phyloP scores from a whole-genome alignment of 2,329 filamentous ascomycete genomes.

The Xylaria sp. region DNA sequence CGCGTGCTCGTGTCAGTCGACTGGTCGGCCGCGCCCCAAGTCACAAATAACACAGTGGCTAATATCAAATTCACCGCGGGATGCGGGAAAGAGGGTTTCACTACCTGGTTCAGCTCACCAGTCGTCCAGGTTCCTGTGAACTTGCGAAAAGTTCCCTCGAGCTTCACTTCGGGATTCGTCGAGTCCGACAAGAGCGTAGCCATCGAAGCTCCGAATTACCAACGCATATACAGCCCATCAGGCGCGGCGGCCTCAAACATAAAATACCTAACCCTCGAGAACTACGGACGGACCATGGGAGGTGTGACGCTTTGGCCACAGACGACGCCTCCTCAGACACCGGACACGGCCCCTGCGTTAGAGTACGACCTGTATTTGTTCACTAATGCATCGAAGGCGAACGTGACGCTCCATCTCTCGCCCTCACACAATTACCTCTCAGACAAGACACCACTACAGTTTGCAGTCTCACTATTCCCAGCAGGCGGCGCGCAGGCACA shows the following conservation, averaged over 20 bases:
- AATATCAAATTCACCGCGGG: constrained; percentile 56
- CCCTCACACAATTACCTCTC: constrained; percentile 60
- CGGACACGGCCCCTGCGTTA: constrained; percentile 58
- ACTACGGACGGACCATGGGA: constrained; percentile 62
- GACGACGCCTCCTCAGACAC: constrained; percentile 54
- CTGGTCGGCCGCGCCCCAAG: constrained; percentile 51
- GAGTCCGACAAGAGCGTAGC: constrained; percentile 64
- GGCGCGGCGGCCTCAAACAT: constrained; percentile 39
- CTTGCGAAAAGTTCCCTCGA: constrained; percentile 52
- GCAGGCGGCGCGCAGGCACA: constrained; percentile 37
- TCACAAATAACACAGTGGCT: constrained; percentile 49
- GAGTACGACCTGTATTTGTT: constrained; percentile 68
- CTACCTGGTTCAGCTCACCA: constrained; percentile 44
- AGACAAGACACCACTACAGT: constrained; percentile 50
- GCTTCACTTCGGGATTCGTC: constrained; percentile 64
- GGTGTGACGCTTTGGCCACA: constrained; percentile 63
- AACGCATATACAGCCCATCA: constrained; percentile 45
- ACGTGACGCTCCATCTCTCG: constrained; percentile 57
- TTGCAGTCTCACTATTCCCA: constrained; percentile 43
- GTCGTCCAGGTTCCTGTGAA: constrained; percentile 61
- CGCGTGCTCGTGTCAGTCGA: constrained; percentile 62
- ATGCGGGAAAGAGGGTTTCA: constrained; percentile 40
- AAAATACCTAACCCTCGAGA: constrained; percentile 58
- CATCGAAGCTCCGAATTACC: constrained; percentile 60
- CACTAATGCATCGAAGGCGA: constrained; percentile 52